Evolutionary conservation across 495 filamentous ascomycete species (phyloP).

Genomic region (Neurospora sp.): DNA sequence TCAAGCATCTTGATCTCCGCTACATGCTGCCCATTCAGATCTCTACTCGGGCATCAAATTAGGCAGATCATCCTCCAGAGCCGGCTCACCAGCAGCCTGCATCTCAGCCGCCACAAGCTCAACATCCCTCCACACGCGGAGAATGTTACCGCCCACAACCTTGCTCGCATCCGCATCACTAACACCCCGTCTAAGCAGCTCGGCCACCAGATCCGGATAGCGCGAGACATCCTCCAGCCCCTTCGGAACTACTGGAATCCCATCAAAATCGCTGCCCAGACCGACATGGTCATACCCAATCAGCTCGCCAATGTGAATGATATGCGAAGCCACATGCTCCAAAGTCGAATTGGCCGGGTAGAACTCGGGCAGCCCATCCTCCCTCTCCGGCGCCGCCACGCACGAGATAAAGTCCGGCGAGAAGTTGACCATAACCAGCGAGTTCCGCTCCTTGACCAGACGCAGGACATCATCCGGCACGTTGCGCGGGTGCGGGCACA

Average conservation of each 20-base stretch:
- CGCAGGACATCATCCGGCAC: slow-evolving; percentile 61
- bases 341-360: slow-evolving; percentile 62
- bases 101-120: slow-evolving; percentile 54
- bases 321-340: slow-evolving; percentile 64
- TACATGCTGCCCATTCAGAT: background rate
- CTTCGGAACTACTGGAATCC: slow-evolving; percentile 44
- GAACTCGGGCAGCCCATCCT: slow-evolving; percentile 50
- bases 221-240: slow-evolving; percentile 73
- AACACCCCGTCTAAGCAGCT: slow-evolving; percentile 56
- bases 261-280: slow-evolving; percentile 66
- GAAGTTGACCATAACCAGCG: slow-evolving; percentile 71
- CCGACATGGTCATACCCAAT: slow-evolving; percentile 70
- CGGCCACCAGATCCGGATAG: slow-evolving; percentile 69
- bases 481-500: slow-evolving; percentile 63
- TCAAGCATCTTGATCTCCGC: background rate
- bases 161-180: slow-evolving; percentile 56
- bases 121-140: slow-evolving; percentile 67
- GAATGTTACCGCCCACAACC: slow-evolving; percentile 61
- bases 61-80: slow-evolving; percentile 50
- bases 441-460: slow-evolving; percentile 47
- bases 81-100: slow-evolving; percentile 45
- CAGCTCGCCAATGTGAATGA: slow-evolving; percentile 55
- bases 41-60: background rate
- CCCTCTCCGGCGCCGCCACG: slow-evolving; percentile 34
- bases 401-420: slow-evolving; percentile 71